These are phyloP conservation scores for Vitis amurensis DNA, from an alignment of 164 flowering plant species.

Conservation along the genomic window DNA sequence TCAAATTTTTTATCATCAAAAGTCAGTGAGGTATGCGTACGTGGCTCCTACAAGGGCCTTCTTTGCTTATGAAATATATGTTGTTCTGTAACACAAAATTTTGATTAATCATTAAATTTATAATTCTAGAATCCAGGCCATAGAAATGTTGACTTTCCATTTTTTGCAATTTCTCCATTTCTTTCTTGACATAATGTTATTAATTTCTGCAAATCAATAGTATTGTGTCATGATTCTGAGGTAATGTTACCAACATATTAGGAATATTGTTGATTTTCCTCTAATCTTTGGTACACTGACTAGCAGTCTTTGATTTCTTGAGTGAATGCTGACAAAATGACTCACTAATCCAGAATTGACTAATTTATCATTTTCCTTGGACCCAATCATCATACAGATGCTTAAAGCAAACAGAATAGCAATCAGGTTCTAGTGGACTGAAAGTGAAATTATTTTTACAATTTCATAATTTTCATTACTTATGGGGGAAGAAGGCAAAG, in stretches of 20 bases:
- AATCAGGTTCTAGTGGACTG: too few relatives aligned
- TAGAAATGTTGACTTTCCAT: neutral
- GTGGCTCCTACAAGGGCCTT: neutral
- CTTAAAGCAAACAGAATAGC: too few relatives aligned
- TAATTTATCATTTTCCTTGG: neutral
- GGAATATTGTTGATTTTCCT: neutral
- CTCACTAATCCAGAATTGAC: too few relatives aligned
- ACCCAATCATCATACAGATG: neutral
- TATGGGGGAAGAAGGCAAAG: too few relatives aligned
- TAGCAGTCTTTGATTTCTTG: neutral
- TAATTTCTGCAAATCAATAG: neutral
- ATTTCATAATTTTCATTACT: too few relatives aligned
- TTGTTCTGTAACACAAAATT: neutral
- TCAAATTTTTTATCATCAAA: conserved; percentile 34
- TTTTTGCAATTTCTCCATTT: neutral
- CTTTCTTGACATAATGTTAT: neutral
- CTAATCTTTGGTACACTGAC: neutral
- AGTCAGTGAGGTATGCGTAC: conserved; percentile 53
- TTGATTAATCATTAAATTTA: neutral
- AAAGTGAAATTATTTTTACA: too few relatives aligned
- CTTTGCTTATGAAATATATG: neutral
- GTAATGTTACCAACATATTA: neutral
- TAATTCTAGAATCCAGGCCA: neutral
- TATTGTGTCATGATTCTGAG: neutral
- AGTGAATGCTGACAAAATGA: too few relatives aligned